Percentiles rank a stretch among this genome's conserved stretches.
Evolutionary conservation across 139 green algal species (phyloP).

Genomic region (Coelastrella sp.): DNA sequence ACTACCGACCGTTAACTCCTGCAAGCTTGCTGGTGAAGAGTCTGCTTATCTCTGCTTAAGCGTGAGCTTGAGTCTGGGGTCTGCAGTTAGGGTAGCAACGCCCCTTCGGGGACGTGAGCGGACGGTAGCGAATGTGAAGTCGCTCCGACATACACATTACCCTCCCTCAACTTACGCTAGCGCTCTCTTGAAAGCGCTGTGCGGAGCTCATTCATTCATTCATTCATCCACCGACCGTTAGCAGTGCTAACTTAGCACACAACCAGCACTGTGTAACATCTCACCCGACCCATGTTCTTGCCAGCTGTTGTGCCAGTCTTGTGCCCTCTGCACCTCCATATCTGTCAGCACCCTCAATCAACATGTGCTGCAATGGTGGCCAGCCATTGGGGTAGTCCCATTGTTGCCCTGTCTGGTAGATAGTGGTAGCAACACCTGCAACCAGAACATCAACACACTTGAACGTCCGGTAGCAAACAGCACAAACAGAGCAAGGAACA

Average conservation of each 20-base stretch:
- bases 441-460: constrained; percentile 4
- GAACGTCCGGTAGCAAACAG: too few relatives aligned
- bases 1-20: background rate
- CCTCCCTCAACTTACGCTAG: too few relatives aligned
- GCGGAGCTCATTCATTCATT: too few relatives aligned
- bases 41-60: background rate
- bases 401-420: constrained; percentile 83
- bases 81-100: constrained; percentile 70
- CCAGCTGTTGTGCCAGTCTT: constrained; percentile 60
- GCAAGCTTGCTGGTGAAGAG: constrained; percentile 18
- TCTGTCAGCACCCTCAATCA: constrained; percentile 54
- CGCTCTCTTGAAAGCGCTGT: too few relatives aligned
- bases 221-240: too few relatives aligned
- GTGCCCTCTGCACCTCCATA: constrained; percentile 50
- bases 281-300: constrained; percentile 65
- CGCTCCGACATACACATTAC: too few relatives aligned
- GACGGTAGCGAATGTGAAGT: too few relatives aligned
- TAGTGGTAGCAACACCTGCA: constrained; percentile 80
- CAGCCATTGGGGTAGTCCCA: constrained; percentile 98
- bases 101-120: too few relatives aligned
- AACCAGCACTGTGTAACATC: background rate
- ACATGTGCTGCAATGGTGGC: constrained; percentile 91
- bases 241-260: too few relatives aligned
- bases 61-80: background rate
- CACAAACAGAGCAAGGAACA: too few relatives aligned